Evolutionary conservation across 768 basidiomycete genomes (phyloP).

Genomic region (Termitomyces sp.): DNA sequence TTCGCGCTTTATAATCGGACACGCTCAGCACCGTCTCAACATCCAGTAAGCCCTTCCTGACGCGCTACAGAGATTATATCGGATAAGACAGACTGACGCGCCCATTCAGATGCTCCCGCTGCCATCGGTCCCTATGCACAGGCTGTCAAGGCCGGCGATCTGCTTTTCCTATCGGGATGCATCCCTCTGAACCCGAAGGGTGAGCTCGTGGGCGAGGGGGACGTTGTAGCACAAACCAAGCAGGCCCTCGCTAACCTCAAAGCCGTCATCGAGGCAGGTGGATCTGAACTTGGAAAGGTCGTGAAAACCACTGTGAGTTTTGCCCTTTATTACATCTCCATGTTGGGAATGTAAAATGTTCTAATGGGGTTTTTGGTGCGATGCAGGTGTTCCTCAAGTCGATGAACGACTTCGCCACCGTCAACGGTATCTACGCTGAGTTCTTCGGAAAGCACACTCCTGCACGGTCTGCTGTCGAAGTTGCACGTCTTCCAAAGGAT

Average conservation of each 20-base stretch:
- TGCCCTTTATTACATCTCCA: not conserved
- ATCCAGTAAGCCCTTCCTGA: slow-evolving; percentile 25
- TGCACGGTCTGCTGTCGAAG: slow-evolving; percentile 90
- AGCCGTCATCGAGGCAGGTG: slow-evolving; percentile 79
- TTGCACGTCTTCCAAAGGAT: slow-evolving; percentile 83
- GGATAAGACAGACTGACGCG: not conserved
- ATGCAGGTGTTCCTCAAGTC: slow-evolving; percentile 84
- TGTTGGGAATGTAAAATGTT: not conserved
- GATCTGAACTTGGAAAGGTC: slow-evolving; percentile 74
- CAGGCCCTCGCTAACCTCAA: slow-evolving; percentile 87
- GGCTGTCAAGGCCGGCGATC: slow-evolving; percentile 77
- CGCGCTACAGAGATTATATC: not conserved
- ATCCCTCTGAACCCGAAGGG: slow-evolving; percentile 81
- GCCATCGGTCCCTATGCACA: slow-evolving; percentile 89
- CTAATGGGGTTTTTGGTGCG: not conserved
- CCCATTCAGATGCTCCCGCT: slow-evolving; percentile 60
- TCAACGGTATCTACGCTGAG: slow-evolving; percentile 79
- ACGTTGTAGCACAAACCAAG: slow-evolving; percentile 71
- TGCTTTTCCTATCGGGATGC: slow-evolving; percentile 88
- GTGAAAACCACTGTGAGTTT: slow-evolving; percentile 84
- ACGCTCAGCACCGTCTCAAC: slow-evolving; percentile 39
- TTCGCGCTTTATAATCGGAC: slow-evolving; percentile 15
- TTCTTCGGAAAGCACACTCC: slow-evolving; percentile 93
- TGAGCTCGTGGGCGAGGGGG: slow-evolving; percentile 66
- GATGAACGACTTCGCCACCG: slow-evolving; percentile 84